Evolutionary conservation across 2,329 filamentous ascomycete genomes (phyloP).

Genomic region (Dactylella cylindrospora): DNA sequence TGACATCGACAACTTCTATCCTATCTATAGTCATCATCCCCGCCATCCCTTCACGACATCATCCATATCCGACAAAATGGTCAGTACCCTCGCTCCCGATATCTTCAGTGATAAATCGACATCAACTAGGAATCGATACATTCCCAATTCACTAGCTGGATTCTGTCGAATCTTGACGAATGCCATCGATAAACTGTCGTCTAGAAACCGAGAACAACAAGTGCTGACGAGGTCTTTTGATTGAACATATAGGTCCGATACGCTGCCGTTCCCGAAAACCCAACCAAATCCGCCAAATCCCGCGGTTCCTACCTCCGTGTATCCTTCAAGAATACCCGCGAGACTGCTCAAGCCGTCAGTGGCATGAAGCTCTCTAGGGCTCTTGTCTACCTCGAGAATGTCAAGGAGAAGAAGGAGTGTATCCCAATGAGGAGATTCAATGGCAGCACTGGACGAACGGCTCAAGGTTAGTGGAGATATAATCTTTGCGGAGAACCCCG

Average conservation of each 20-base stretch:
- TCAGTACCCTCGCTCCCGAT: conserved; percentile 31
- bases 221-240: conserved; percentile 23
- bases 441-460: conserved; percentile 89
- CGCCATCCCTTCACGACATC: conserved; percentile 27
- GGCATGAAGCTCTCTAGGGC: conserved; percentile 97
- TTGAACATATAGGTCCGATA: conserved; percentile 74
- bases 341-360: conserved; percentile 99
- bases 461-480: conserved; percentile 78
- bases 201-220: conserved; percentile 3
- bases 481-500: conserved; percentile 2
- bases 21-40: conserved; percentile 29
- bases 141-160: conserved; percentile 15
- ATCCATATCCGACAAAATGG: conserved; percentile 43
- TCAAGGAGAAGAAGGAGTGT: conserved; percentile 93
- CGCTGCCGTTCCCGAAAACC: conserved; percentile 83
- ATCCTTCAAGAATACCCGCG: conserved; percentile 99
- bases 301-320: conserved; percentile 98
- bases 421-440: conserved; percentile 98
- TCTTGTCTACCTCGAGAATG: conserved; percentile 96
- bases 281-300: conserved; percentile 92
- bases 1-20: conserved; percentile 38
- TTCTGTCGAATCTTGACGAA: conserved; percentile 8
- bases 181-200: too few species aligned
- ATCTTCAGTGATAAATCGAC: conserved; percentile 16
- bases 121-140: conserved; percentile 29